phyloP scores from a whole-genome alignment of 1,284 basidiomycete species.

The Tetrapyrgos nigripes region DNA sequence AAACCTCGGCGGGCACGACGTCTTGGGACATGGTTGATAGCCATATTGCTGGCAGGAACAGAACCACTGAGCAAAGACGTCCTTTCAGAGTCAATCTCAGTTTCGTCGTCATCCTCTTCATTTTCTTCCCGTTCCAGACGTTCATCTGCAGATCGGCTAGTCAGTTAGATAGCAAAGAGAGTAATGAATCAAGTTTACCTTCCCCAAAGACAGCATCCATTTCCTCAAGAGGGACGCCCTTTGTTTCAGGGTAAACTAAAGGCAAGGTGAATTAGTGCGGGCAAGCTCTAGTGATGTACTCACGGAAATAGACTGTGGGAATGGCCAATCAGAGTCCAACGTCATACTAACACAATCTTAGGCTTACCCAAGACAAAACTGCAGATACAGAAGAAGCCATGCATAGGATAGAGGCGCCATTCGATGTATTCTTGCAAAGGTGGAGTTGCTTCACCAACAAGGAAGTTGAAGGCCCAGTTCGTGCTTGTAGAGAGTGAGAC shows the following conservation, averaged over 20 bases:
- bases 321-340: slow-evolving; percentile 14
- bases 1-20: slow-evolving; percentile 41
- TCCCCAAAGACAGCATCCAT: slow-evolving; percentile 87
- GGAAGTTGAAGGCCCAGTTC: slow-evolving; percentile 84
- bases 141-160: slow-evolving; percentile 47
- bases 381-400: slow-evolving; percentile 91
- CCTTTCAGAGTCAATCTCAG: slow-evolving; percentile 44
- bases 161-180: not conserved
- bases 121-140: slow-evolving; percentile 73
- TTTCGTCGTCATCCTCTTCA: slow-evolving; percentile 36
- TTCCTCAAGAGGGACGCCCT: slow-evolving; percentile 80
- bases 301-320: slow-evolving; percentile 74
- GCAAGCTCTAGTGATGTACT: slow-evolving; percentile 28
- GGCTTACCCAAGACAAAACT: slow-evolving; percentile 81
- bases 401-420: slow-evolving; percentile 97
- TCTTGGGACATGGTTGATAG: slow-evolving; percentile 29
- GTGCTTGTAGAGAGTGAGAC: slow-evolving; percentile 89
- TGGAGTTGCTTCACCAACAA: slow-evolving; percentile 92
- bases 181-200: slow-evolving; percentile 47
- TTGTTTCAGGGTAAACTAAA: slow-evolving; percentile 84
- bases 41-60: slow-evolving; percentile 41
- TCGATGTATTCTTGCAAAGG: slow-evolving; percentile 88
- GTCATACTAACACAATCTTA: not conserved
- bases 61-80: slow-evolving; percentile 59
- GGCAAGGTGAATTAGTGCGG: slow-evolving; percentile 10